These are phyloP conservation scores for Umbelopsis sp. DNA, from an alignment of 192 early-diverging fungal genomes.

Conservation along the genomic window DNA sequence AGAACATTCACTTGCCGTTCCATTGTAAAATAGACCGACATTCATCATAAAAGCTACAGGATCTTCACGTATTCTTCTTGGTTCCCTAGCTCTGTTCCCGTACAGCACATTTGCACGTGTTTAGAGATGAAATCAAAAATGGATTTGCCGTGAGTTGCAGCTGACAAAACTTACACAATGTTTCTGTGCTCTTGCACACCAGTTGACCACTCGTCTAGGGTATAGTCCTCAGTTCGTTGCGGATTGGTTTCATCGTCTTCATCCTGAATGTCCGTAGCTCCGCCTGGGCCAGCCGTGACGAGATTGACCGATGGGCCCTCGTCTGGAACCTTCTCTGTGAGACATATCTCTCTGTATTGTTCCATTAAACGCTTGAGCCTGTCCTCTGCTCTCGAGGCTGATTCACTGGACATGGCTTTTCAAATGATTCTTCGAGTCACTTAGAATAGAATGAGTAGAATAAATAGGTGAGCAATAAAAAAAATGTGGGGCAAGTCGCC, in stretches of 20 bases:
- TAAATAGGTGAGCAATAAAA: too few relatives aligned
- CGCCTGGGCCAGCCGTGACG: background rate
- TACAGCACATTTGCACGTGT: background rate
- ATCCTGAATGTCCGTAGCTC: background rate
- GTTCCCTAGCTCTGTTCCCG: slow-evolving; percentile 41
- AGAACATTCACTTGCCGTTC: slow-evolving; percentile 47
- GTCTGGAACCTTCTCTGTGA: background rate
- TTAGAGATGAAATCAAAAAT: background rate
- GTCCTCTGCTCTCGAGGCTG: background rate
- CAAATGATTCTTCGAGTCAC: too few relatives aligned
- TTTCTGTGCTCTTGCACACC: slow-evolving; percentile 33
- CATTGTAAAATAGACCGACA: slow-evolving; percentile 56
- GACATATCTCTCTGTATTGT: slow-evolving; percentile 16
- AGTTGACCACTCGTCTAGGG: background rate
- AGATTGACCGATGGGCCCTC: background rate
- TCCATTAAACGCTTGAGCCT: slow-evolving; percentile 10
- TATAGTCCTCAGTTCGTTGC: slow-evolving; percentile 1
- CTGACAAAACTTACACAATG: slow-evolving; percentile 34
- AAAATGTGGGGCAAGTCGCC: too few relatives aligned
- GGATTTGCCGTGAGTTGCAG: background rate
- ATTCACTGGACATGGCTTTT: background rate
- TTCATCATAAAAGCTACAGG: slow-evolving; percentile 73
- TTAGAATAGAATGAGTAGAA: too few relatives aligned
- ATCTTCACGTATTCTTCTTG: slow-evolving; percentile 63
- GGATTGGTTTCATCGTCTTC: background rate